Base-by-base conservation (phyloP, 2,329 filamentous ascomycete species). In the Tolypocladium endophyticum region DNA sequence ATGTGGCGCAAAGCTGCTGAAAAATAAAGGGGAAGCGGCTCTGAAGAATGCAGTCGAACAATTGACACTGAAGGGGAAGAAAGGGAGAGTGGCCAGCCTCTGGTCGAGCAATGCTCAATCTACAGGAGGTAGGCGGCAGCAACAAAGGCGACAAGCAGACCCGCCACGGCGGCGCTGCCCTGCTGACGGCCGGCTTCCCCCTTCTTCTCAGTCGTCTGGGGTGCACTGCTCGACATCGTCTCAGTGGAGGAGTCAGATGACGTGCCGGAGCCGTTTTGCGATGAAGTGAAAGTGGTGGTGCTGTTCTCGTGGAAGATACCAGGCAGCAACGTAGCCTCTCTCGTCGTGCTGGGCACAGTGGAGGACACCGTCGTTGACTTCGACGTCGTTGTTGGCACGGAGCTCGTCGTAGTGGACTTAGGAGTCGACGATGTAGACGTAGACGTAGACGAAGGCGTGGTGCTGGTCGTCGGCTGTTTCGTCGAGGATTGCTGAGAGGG, bases 271-370 rank as follows among this genome's bases (percentile, higher is more conserved):
- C 53, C 60, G 12, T 30, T 62, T 6, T 18, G 28, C 39, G 28
- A 2, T 7, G 61, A 60, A 43, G 61, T 64, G 18, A 66, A 55
- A 18, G 68, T 66, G 16, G 67, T 63, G 23, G 74, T 79, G 62
- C 68, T 68, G 59, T 81, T 81, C 72, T 84, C 80, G 59, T 79
- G 79, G 75, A 84, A 85, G 64, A 85, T 75, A 65, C 77, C 81
- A 18, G 77, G 77, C 60, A 68, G 62, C 45, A 73, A 66, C n/a
- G 69, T 72, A 8, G 70, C 69, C 1, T 35, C 47, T 58, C 8
- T 41, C 1, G 41, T 36, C 43, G 61, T 60, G 14, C 60, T 57
- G 9, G 61, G 64, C 25, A 50, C 55, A n/a, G 52, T 35, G 18
- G 45, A 56, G 16, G 30, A 50, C n/a, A n/a, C 58, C 59, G 63